phyloP scores from a whole-genome alignment of 768 basidiomycete species.

The Leucosporidium creatinivorum region DNA sequence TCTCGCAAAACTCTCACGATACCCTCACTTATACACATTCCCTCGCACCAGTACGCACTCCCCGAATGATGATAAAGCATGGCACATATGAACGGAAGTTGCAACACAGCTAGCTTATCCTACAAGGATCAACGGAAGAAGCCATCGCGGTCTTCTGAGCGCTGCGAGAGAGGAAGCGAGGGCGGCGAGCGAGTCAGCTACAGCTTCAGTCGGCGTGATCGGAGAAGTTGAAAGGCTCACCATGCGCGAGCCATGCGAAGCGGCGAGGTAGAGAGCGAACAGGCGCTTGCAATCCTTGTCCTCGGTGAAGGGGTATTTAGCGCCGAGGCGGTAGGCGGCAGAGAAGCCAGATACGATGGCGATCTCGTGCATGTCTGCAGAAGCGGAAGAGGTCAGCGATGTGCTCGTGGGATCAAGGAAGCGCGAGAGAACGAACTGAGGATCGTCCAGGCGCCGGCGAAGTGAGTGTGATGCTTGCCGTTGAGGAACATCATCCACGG shows the following conservation, averaged over 20 bases:
- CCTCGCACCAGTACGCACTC: no score
- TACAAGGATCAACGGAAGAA: neutral
- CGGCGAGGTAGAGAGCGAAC: constrained; percentile 13
- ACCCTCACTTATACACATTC: no score
- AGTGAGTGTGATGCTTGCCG: constrained; percentile 43
- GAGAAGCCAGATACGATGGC: constrained; percentile 45
- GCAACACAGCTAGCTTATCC: no score
- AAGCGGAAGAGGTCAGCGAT: neutral
- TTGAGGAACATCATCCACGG: constrained; percentile 46
- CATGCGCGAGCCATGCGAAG: constrained; percentile 12
- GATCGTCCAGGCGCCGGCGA: constrained; percentile 45
- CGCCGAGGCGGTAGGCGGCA: constrained; percentile 45
- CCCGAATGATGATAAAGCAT: no score
- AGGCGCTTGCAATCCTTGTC: constrained; percentile 32
- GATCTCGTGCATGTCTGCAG: constrained; percentile 44
- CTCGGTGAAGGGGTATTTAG: constrained; percentile 42
- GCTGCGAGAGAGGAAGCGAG: neutral
- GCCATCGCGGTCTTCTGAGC: neutral
- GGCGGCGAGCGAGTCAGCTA: neutral
- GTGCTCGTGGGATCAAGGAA: no score
- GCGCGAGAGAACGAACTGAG: constrained; percentile 37
- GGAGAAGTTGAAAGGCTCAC: neutral
- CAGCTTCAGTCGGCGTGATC: neutral
- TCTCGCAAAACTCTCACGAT: no score
- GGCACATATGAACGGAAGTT: no score